Evolutionary conservation across 2,329 filamentous ascomycete species (phyloP).

Genomic region (Pezicula neosporulosa): DNA sequence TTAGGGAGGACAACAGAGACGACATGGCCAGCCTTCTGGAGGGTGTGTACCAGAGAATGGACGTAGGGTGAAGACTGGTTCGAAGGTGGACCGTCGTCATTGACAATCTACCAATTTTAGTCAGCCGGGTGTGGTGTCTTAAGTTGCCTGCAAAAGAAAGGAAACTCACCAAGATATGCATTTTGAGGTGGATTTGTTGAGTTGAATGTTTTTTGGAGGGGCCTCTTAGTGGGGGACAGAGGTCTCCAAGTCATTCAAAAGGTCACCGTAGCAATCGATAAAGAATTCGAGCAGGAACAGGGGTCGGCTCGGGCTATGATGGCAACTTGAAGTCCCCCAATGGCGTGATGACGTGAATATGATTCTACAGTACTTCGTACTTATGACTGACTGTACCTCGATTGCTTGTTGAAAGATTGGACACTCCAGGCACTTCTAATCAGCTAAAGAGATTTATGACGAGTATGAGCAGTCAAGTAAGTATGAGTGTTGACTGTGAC

Average conservation of each 20-base stretch:
- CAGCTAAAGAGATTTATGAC: no score
- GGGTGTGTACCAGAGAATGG: constrained; percentile 66
- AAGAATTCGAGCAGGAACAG: not conserved
- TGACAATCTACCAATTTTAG: constrained; percentile 45
- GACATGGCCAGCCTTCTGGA: constrained; percentile 74
- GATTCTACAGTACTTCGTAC: no score
- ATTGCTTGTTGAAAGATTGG: no score
- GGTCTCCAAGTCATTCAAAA: not conserved
- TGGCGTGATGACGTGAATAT: no score
- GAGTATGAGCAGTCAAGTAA: no score
- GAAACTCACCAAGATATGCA: constrained; percentile 47
- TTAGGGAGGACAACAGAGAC: constrained; percentile 91
- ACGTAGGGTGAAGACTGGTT: constrained; percentile 77
- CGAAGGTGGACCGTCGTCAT: constrained; percentile 80
- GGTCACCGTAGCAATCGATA: not conserved
- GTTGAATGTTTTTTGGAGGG: not conserved
- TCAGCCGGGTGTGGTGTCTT: not conserved
- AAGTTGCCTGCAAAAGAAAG: not conserved
- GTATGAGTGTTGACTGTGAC: no score
- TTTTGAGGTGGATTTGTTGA: constrained; percentile 19
- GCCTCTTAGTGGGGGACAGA: not conserved
- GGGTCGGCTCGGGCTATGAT: no score
- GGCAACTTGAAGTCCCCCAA: not conserved
- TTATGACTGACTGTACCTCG: no score
- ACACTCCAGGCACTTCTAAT: no score